phyloP scores from a whole-genome alignment of 2,329 filamentous ascomycete genomes.

The Neopestalotiopsis sp. region DNA sequence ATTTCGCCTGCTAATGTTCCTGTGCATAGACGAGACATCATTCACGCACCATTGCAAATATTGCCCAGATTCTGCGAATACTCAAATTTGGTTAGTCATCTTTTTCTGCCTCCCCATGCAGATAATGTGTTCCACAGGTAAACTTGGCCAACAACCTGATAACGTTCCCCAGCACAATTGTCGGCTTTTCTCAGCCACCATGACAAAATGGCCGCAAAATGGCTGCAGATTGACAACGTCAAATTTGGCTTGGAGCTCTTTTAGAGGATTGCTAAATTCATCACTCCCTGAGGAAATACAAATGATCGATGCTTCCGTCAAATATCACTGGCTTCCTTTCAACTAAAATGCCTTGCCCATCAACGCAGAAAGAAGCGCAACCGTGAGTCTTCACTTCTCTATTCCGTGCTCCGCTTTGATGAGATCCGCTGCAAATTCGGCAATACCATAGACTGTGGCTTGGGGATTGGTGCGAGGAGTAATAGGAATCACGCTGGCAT shows the following conservation, averaged over 20 bases:
- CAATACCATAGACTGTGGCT: slow-evolving; percentile 1
- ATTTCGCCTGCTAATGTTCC: background rate
- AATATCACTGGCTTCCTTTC: background rate
- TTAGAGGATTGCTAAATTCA: background rate
- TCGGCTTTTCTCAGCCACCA: background rate
- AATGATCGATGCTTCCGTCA: background rate
- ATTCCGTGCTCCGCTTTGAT: background rate
- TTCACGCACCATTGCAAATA: background rate
- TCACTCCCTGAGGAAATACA: background rate
- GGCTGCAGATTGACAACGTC: background rate
- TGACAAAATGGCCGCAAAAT: background rate
- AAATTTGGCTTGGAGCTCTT: background rate
- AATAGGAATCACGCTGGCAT: slow-evolving; percentile 6
- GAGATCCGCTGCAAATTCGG: background rate
- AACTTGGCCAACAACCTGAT: background rate
- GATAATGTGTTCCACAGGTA: background rate
- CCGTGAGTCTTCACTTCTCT: background rate
- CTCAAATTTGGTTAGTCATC: background rate
- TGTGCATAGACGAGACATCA: background rate
- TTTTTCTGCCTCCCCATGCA: background rate
- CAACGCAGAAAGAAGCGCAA: background rate
- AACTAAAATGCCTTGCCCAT: background rate
- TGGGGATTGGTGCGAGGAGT: background rate
- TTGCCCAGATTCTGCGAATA: background rate
- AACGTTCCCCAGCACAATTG: background rate